Evolutionary conservation across 2,329 filamentous ascomycete genomes (phyloP).

Genomic region (Penicillium sp.): DNA sequence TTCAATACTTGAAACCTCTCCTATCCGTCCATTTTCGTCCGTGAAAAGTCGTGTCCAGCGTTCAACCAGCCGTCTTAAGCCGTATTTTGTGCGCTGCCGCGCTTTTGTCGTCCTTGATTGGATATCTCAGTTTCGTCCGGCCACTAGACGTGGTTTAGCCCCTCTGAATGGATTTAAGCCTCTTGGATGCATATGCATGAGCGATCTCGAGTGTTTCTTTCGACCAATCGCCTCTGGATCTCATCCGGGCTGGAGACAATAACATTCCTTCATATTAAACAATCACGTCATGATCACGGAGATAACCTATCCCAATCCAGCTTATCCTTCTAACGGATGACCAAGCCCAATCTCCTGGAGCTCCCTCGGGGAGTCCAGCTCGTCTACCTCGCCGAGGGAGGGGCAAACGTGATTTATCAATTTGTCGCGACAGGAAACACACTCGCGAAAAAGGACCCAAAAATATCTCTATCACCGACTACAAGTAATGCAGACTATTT

Average conservation of each 20-base stretch:
- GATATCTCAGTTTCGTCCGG: not conserved
- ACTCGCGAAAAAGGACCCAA: slow-evolving; percentile 19
- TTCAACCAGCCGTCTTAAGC: not conserved
- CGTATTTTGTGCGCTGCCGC: not conserved
- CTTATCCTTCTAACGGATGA: slow-evolving; percentile 29
- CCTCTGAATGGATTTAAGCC: not conserved
- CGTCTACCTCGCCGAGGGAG: slow-evolving; percentile 61
- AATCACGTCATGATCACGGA: slow-evolving; percentile 11
- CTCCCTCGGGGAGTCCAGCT: slow-evolving; percentile 36
- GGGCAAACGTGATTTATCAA: slow-evolving; percentile 72
- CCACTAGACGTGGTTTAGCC: slow-evolving; percentile 1
- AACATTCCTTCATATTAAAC: slow-evolving; percentile 18
- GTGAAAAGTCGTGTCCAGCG: not conserved
- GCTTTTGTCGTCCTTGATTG: not conserved
- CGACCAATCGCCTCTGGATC: not conserved
- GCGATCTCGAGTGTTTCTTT: not conserved
- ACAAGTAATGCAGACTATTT: slow-evolving; percentile 21
- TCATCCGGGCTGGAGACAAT: not conserved
- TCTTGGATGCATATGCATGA: slow-evolving; percentile 1
- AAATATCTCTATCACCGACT: slow-evolving; percentile 13
- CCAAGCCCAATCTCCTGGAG: slow-evolving; percentile 32
- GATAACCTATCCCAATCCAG: slow-evolving; percentile 4
- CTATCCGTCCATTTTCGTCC: not conserved
- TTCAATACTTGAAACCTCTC: not conserved
- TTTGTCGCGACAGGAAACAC: slow-evolving; percentile 44